Conservation (phyloP, 345 rosid species). For the Arabidopsis arenosa region DNA sequence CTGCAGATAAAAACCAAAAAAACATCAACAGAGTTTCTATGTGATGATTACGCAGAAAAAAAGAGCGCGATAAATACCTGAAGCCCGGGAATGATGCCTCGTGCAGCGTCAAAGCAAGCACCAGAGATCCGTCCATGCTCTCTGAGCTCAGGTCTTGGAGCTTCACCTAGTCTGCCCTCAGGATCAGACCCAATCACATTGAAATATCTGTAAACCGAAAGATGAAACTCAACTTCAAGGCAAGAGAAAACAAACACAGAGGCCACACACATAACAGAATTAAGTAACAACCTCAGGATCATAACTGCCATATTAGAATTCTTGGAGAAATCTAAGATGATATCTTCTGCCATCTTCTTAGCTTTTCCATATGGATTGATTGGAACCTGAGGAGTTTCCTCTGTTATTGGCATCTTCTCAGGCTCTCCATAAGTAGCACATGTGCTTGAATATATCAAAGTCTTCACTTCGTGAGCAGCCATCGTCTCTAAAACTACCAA, state of each 20-base stretch:
- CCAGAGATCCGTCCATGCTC: slow-evolving; percentile 67
- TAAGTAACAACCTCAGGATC: slow-evolving; percentile 56
- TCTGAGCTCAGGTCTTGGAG: slow-evolving; percentile 62
- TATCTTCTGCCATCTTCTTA: slow-evolving; percentile 73
- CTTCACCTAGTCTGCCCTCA: slow-evolving; percentile 68
- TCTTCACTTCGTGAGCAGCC: slow-evolving; percentile 61
- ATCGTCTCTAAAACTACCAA: slow-evolving; percentile 59
- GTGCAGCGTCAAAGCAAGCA: slow-evolving; percentile 75
- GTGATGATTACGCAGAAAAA: not conserved
- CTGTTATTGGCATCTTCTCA: slow-evolving; percentile 64
- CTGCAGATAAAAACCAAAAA: slow-evolving; percentile 33
- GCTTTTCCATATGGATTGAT: slow-evolving; percentile 71
- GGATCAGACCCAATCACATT: slow-evolving; percentile 73
- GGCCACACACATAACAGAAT: not conserved
- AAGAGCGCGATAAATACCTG: slow-evolving; percentile 42
- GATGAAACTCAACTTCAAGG: not conserved
- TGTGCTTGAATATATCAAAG: slow-evolving; percentile 66
- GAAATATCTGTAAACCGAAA: slow-evolving; percentile 52
- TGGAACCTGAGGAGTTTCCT: slow-evolving; percentile 56
- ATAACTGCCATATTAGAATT: slow-evolving; percentile 63
- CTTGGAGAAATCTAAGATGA: slow-evolving; percentile 61
- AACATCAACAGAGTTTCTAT: slow-evolving; percentile 8
- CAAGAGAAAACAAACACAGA: not conserved
- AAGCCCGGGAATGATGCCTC: slow-evolving; percentile 55
- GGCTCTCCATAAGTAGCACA: slow-evolving; percentile 72